Base-by-base conservation (phyloP, 2,329 filamentous ascomycete genomes). In the Colletotrichum magnum region DNA sequence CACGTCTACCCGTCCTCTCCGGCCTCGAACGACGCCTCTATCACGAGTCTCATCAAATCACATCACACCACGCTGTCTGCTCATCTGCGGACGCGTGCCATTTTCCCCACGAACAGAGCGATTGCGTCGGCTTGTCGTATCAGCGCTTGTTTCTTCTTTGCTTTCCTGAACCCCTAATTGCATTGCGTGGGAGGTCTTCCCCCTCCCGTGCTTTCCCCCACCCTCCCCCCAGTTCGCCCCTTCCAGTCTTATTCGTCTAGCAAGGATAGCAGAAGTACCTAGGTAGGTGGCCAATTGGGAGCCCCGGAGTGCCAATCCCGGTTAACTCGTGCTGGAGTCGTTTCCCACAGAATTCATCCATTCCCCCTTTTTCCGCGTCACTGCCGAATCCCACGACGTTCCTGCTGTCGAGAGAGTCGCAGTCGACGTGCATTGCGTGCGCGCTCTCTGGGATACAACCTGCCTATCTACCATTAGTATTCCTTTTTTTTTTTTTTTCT, bases 261-360 rank as follows among this genome's bases (percentile, higher is more conserved):
- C 21, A 24, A 2, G 21, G 21, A 24, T 24, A 24, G 21, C 21
- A 24, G 21, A 24, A 24, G 21, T 24, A 24, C 21, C 21, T 24
- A 24, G 21, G 21, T 24, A 41, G 50, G 66, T 47, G 51, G 67
- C 62, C 66, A 66, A 67, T 69, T 69, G 56, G 62, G 57, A 18
- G 16, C 56, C 45, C 32, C 60, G 65, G 54, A 61, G 36, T 54
- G 43, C 36, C 41, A 16, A 39, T 32, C 32, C 66, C 50, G 24
- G 53, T 59, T 28, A 36, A 43, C 2, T 24, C 18, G 18, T 18
- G 18, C 51, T 36, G 51, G 56, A 51, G 62, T 39, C n/a, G 21
- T 26, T 45, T 54, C 32, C 53, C 45, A 39, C 57, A 64, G 64
- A 68, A 68, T 48, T 16, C 16, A 36, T 62, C 48, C 50, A 21